Base-by-base conservation (phyloP, 345 rosid species). In the Euclidium syriacum region DNA sequence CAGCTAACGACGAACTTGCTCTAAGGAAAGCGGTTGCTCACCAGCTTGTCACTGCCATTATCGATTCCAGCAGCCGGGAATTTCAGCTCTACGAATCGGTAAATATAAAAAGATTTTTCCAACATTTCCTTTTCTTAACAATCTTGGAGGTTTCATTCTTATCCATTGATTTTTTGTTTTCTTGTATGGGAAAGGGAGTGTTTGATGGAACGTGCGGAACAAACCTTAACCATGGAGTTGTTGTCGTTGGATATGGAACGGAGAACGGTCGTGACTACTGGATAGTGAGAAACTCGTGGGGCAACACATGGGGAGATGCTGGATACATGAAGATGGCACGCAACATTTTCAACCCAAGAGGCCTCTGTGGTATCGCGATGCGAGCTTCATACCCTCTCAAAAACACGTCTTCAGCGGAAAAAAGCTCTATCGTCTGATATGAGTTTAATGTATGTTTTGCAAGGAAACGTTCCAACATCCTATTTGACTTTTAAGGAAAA, bases 271-370 rank as follows among this genome's bases (percentile, higher is more conserved):
- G 83, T 55, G 79, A 85, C n/a, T 91, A 87, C 43, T 91, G 96
- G 98, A 81, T 91, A 3, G 90, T 80, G 65, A 87, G 78, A 62
- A 88, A 91, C 53, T 91, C 98, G 3, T 85, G 98, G 91, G 94
- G 94, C 0, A 2, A 2, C 1, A 69, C 73, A 62, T 91, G 96
- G 96, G 98, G 96, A 36, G 96, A 91, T 61, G n/a, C 32, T 4
- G 96, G 94, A 0, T 87, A 85, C 65, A 46, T 91, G 22, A 86
- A 70, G 68, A 77, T 91, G 85, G 88, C 74, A 36, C 74, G 92
- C 9, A 84, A 84, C 15, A 22, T 76, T 33, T 72, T 17, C 3
- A 49, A 60, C 19, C 58, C 75, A 2, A 58, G 85, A 0, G 96
- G 96, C 2, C 80, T 77, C 68, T 91, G 98, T 78, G 98, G 92